Evolutionary conservation across 2,329 filamentous ascomycete genomes (phyloP), one percentile per base, ranked within the genome.

Genomic region (Dendryphion nanum): DNA sequence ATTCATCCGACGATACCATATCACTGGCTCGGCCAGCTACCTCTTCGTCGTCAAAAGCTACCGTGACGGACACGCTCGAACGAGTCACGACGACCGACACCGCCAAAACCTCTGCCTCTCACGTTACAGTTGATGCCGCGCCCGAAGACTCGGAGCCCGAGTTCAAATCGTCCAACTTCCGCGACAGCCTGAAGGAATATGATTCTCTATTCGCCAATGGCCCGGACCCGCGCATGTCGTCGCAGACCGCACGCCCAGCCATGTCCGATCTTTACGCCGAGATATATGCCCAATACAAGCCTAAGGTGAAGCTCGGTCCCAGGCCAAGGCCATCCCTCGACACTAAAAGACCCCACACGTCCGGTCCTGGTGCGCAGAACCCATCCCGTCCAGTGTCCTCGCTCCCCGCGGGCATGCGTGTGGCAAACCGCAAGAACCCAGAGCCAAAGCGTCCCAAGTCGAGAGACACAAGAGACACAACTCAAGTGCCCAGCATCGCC

Each of bases 281-380:
- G 43, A 73, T 73, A 37, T 72, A 76, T 49, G 71, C 70, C 16
- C 61, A 70, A 30, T 72, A 70, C 52, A 89, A 86, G 56, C 85
- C 84, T 30, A 96, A 94, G 63, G 83, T 95, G 39, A 96, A 94
- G 67, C 78, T 95, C 30, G 93, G 83, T 1, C 91, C 93, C 4
- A 78, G 93, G 36, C 91, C 91, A 7, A 79, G 91, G 31, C 89
- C 89, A 18, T 91, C 89, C 3, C 61, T 82, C 29, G 83, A 89
- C 45, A 71, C 77, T 48, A 75, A 79, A 40, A 77, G 83, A 32
- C 76, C 78, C 31, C 73, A 84, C 68, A 68, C 82, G 63, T 67
- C 76, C 36, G 68, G 81, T 61, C 72, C 62, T 37, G 52, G 50
- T 40, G 56, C 68, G 41, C 44, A 51, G 39, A 51, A 47, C 45